These are phyloP conservation scores for Debaryomyces fabryi DNA, from an alignment of 1,139 yeast genomes.

Conservation along the genomic window DNA sequence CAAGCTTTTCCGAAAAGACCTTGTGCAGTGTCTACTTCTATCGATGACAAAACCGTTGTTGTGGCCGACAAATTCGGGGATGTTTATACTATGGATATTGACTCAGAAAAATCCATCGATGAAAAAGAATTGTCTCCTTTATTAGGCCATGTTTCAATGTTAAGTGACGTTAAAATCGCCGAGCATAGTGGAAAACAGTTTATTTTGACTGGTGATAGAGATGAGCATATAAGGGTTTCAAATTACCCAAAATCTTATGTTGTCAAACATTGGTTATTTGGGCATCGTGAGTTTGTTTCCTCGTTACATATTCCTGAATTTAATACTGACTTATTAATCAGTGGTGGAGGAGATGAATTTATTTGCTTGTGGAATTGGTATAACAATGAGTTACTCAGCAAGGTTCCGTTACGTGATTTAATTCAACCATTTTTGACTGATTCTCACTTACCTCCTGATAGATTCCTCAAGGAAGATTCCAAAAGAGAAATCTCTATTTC, in stretches of 20 bases:
- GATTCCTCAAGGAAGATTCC: slow-evolving; percentile 60
- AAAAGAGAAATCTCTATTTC: slow-evolving; percentile 58
- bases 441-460: slow-evolving; percentile 65
- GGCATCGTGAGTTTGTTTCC: slow-evolving; percentile 83
- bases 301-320: slow-evolving; percentile 56
- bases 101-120: slow-evolving; percentile 29
- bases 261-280: slow-evolving; percentile 82
- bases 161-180: slow-evolving; percentile 65
- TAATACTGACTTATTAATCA: slow-evolving; percentile 52
- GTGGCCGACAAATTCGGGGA: slow-evolving; percentile 99
- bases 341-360: slow-evolving; percentile 90
- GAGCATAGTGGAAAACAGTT: slow-evolving; percentile 51
- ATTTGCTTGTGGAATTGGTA: slow-evolving; percentile 83
- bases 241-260: slow-evolving; percentile 77
- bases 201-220: slow-evolving; percentile 86
- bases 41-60: slow-evolving; percentile 53
- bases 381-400: slow-evolving; percentile 46
- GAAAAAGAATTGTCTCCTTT: slow-evolving; percentile 61
- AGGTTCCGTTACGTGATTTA: slow-evolving; percentile 51
- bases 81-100: slow-evolving; percentile 64
- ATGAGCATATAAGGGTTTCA: slow-evolving; percentile 92
- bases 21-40: slow-evolving; percentile 68
- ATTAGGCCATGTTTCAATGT: slow-evolving; percentile 95
- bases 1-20: slow-evolving; percentile 90
- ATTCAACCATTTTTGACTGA: slow-evolving; percentile 54